These are phyloP conservation scores for Kwoniella sp. DNA, from an alignment of 768 basidiomycete genomes.

Conservation along the genomic window DNA sequence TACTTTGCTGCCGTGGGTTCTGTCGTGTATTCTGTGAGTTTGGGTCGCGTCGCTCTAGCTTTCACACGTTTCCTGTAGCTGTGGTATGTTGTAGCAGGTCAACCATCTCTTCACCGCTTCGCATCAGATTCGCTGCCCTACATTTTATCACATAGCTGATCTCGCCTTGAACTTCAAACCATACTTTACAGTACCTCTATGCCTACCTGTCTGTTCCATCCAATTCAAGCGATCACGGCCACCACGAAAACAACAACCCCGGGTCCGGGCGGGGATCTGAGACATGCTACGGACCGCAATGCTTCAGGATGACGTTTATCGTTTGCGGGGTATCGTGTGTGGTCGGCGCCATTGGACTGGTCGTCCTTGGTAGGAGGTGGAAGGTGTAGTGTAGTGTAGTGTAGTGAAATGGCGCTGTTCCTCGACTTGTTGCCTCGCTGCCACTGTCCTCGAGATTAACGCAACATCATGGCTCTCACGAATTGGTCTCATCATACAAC, in stretches of 20 bases:
- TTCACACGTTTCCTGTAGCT: not conserved
- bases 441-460: no score
- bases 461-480: no score
- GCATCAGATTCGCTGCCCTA: no score
- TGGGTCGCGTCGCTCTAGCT: not conserved
- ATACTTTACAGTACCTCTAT: conserved; percentile 49
- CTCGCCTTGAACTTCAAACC: no score
- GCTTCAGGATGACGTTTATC: conserved; percentile 48
- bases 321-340: conserved; percentile 43
- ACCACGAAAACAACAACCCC: conserved; percentile 6
- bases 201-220: conserved; percentile 39
- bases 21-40: conserved; percentile 50
- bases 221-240: not conserved
- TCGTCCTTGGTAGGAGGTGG: conserved; percentile 47
- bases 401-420: no score
- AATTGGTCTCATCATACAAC: no score
- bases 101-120: no score
- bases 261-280: not conserved
- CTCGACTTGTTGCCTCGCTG: no score
- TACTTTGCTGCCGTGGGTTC: conserved; percentile 55
- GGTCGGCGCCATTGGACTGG: conserved; percentile 40
- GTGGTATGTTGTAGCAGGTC: no score
- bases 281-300: conserved; percentile 46
- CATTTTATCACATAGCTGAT: no score
- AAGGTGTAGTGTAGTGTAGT: conserved; percentile 31